These are phyloP conservation scores for Quercus suber DNA, from an alignment of 306 rosid species.

Conservation along the genomic window DNA sequence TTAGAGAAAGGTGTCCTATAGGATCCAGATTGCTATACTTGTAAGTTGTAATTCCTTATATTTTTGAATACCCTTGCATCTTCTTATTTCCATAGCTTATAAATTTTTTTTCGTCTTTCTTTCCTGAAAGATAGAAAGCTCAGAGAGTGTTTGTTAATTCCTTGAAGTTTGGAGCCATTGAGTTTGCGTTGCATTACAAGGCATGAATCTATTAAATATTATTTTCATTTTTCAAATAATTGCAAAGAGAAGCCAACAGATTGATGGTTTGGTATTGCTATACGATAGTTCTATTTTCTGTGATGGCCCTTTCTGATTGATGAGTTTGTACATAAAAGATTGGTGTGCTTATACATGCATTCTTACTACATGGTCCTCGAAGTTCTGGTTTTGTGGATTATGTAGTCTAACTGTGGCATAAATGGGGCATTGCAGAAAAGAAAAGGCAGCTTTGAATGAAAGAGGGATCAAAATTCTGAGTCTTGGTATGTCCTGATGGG, in stretches of 20 bases:
- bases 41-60: background rate
- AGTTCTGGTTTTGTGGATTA: background rate
- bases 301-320: background rate
- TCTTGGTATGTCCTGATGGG: background rate
- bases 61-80: background rate
- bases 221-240: background rate
- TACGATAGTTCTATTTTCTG: background rate
- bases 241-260: background rate
- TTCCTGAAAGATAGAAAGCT: background rate
- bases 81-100: background rate
- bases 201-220: background rate
- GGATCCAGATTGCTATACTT: background rate
- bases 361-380: background rate
- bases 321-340: background rate
- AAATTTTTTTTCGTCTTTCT: background rate
- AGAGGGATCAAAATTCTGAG: background rate
- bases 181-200: background rate
- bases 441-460: background rate
- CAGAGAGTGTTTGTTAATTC: background rate
- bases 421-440: slow-evolving; percentile 27
- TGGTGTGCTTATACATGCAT: background rate
- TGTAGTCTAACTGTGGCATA: slow-evolving; percentile 4
- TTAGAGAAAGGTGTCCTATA: background rate
- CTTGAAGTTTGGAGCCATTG: background rate
- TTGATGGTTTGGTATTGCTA: background rate